Evolutionary conservation across 2,329 filamentous ascomycete species (phyloP).

Genomic region (Aureobasidium lini): DNA sequence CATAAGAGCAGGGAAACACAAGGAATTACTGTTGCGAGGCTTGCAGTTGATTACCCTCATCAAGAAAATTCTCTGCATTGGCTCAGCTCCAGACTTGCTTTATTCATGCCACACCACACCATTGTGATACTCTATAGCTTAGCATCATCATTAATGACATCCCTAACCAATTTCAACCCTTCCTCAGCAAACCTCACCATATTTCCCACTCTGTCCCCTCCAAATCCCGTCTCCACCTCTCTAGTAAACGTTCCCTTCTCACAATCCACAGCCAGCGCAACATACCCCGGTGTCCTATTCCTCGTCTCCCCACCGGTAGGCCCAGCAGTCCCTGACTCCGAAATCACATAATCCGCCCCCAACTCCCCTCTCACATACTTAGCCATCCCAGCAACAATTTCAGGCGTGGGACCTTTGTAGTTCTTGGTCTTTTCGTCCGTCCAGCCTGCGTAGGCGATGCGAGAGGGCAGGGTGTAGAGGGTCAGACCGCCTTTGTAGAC

Average conservation of each 20-base stretch:
- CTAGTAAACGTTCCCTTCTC: slow-evolving; percentile 45
- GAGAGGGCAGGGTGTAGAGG: slow-evolving; percentile 52
- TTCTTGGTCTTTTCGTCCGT: slow-evolving; percentile 43
- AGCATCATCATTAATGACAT: slow-evolving; percentile 44
- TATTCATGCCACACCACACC: no score
- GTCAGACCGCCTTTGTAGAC: slow-evolving; percentile 58
- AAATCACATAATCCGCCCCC: slow-evolving; percentile 49
- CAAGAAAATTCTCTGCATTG: no score
- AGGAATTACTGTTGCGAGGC: no score
- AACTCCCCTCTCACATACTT: slow-evolving; percentile 49
- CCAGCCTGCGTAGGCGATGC: slow-evolving; percentile 55
- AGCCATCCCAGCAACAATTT: slow-evolving; percentile 50
- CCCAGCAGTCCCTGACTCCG: slow-evolving; percentile 57
- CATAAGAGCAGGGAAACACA: no score
- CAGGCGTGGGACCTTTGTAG: slow-evolving; percentile 54
- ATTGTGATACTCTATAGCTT: slow-evolving; percentile 32
- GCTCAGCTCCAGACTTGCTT: no score
- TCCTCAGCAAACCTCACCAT: slow-evolving; percentile 57
- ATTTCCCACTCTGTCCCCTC: slow-evolving; percentile 49
- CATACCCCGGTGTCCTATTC: slow-evolving; percentile 56
- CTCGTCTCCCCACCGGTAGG: slow-evolving; percentile 50
- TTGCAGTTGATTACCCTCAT: no score
- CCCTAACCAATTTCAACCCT: slow-evolving; percentile 48
- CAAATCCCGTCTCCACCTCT: slow-evolving; percentile 50
- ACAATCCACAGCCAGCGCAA: slow-evolving; percentile 53